Evolutionary conservation across 1,284 basidiomycete genomes (phyloP).

Genomic region (Pseudozyma thailandica): DNA sequence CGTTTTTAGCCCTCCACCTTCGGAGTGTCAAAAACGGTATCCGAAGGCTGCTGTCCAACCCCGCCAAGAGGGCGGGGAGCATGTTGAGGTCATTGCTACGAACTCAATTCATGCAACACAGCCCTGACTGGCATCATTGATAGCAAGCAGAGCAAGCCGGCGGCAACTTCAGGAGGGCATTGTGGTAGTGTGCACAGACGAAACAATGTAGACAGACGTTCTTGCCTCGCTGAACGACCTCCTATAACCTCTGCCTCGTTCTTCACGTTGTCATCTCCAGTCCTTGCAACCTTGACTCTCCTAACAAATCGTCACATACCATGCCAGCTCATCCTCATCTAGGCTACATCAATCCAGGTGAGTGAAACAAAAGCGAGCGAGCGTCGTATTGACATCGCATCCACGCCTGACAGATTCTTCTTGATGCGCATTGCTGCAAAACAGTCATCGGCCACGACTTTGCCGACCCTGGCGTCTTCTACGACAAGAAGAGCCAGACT

Average conservation of each 20-base stretch:
- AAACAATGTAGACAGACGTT: too few species aligned
- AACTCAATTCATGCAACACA: constrained; percentile 5
- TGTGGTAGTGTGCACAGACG: too few species aligned
- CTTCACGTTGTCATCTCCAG: too few species aligned
- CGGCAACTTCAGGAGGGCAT: too few species aligned
- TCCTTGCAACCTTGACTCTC: too few species aligned
- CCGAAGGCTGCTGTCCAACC: constrained; percentile 1
- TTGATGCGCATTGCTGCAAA: neutral
- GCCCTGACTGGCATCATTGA: too few species aligned
- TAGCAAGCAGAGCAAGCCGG: neutral
- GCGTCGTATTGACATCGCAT: neutral
- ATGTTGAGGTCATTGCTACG: constrained; percentile 15
- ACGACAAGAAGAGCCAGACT: constrained; percentile 29
- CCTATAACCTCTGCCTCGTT: neutral
- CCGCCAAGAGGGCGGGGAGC: neutral
- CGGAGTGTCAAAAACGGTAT: constrained; percentile 1
- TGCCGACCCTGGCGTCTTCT: constrained; percentile 56
- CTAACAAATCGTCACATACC: neutral
- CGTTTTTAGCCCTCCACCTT: too few species aligned
- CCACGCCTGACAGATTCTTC: neutral
- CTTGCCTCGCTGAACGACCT: neutral
- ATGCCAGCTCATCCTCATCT: constrained; percentile 56
- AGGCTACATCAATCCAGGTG: constrained; percentile 49
- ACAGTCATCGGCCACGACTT: constrained; percentile 50
- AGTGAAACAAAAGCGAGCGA: neutral